These are phyloP conservation scores for Candida tibetensis DNA, from an alignment of 805 yeast species.

Conservation along the genomic window DNA sequence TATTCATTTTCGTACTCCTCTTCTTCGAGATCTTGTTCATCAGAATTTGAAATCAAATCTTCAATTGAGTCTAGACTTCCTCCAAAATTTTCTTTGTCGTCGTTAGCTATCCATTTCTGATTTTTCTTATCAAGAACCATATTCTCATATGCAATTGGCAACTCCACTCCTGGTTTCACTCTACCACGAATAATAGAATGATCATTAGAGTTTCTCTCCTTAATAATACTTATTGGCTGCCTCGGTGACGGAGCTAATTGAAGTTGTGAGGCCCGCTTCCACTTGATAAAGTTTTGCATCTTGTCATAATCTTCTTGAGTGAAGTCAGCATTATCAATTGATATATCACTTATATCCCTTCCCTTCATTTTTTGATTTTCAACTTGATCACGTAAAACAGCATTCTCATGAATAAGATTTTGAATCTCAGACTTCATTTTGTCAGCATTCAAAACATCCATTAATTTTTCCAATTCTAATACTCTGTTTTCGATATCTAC, in stretches of 20 bases:
- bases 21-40: slow-evolving; percentile 7
- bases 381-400: slow-evolving; percentile 9
- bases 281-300: slow-evolving; percentile 25
- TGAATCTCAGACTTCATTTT: slow-evolving; percentile 10
- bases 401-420: slow-evolving; percentile 17
- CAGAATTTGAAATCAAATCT: slow-evolving; percentile 24
- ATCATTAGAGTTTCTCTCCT: slow-evolving; percentile 8
- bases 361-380: slow-evolving; percentile 3
- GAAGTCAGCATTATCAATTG: slow-evolving; percentile 22
- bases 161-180: slow-evolving; percentile 32
- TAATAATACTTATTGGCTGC: slow-evolving; percentile 8
- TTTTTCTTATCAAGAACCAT: slow-evolving; percentile 21
- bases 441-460: slow-evolving; percentile 11
- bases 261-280: slow-evolving; percentile 40
- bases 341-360: slow-evolving; percentile 10
- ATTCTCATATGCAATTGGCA: slow-evolving; percentile 34
- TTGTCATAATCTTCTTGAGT: slow-evolving; percentile 16
- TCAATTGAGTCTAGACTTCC: slow-evolving; percentile 40
- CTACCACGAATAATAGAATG: slow-evolving; percentile 23
- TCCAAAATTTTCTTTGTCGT: slow-evolving; percentile 19
- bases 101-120: slow-evolving; percentile 22
- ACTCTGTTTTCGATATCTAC: slow-evolving; percentile 9
- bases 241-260: slow-evolving; percentile 17
- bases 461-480: slow-evolving; percentile 13
- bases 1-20: slow-evolving; percentile 3